Base-by-base conservation (phyloP, 1,284 basidiomycete genomes). In the Ustilago trichophora region DNA sequence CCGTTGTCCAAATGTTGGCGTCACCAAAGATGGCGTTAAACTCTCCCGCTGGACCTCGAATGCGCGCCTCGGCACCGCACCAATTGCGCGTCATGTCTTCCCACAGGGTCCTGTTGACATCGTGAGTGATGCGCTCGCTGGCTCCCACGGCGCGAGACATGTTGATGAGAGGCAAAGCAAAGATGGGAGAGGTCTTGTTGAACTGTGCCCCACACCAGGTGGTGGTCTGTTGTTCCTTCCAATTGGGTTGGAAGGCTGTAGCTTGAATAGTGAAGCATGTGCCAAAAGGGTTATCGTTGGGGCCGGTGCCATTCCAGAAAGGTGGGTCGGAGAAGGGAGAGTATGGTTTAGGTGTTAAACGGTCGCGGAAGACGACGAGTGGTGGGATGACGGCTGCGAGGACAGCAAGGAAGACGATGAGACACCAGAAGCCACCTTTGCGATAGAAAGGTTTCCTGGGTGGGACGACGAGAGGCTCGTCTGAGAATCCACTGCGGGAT, bases 161-260 rank as follows among this genome's bases (percentile, higher is more conserved):
- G 27, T 62, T 68, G 44, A 53, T 27, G 11, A 68, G 41, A 8
- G 65, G 65, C 5, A 68, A 27, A 3, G 65, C 53, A 40, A 68
- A 68, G 42, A 68, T 68, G 27, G 65, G 65, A 9, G 49, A 50
- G 4, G 65, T 49, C 25, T 47, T 40, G 43, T 68, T 68, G 46
- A 68, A 68, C 18, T 62, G 54, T 12, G 58, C 58, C 3, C 65
- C 65, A 19, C 65, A 68, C 65, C 65, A 68, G 2, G 65, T 68
- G 2, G 58, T 58, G n/a, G 53, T 62, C 33, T 62, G 45, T 24
- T 68, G 41, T 19, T 37, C 58, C 16, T 68, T 68, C 65, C 65
- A 68, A 15, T 68, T 18, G 8, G 65, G 65, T 25, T 68, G 65
- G 43, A 68, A 68, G 2, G 65, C 65, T 27, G 65, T 68, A 4